Conservation (phyloP, 148 eudicot genomes). For the Camellia lanceoleosa region DNA sequence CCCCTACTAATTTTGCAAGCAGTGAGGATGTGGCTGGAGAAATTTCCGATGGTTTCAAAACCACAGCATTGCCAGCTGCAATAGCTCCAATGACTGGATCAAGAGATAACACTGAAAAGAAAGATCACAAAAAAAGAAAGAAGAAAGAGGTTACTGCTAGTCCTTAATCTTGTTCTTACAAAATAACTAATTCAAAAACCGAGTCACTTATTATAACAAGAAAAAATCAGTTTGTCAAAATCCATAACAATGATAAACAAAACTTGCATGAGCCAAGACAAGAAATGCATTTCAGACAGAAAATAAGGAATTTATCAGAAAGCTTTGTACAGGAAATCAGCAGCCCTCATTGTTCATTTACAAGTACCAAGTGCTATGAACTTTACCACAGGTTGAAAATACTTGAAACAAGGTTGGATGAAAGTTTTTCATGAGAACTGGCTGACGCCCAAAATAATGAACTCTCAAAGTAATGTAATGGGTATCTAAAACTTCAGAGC, state of each 20-base stretch:
- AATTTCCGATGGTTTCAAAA: conserved; percentile 62
- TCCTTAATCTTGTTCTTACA: background rate
- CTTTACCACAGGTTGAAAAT: background rate
- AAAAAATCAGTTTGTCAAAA: background rate
- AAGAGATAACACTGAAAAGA: conserved; percentile 40
- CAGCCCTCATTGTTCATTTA: background rate
- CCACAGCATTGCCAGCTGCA: conserved; percentile 59
- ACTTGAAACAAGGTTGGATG: too few species aligned
- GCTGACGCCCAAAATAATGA: too few species aligned
- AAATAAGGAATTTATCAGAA: background rate
- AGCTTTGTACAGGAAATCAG: background rate
- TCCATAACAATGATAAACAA: background rate
- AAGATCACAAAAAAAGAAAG: background rate
- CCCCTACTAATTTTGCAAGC: conserved; percentile 25
- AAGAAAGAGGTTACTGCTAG: background rate
- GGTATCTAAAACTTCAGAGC: too few species aligned
- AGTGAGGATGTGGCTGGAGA: conserved; percentile 56
- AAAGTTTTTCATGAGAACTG: too few species aligned
- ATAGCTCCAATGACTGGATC: conserved; percentile 65
- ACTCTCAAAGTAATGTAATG: too few species aligned
- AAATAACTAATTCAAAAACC: background rate
- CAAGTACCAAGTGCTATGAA: background rate
- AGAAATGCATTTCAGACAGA: too few species aligned
- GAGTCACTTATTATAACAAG: background rate
- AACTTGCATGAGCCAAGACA: background rate